phyloP scores from a whole-genome alignment of 2,329 filamentous ascomycete genomes.

The Colletotrichum musicola region DNA sequence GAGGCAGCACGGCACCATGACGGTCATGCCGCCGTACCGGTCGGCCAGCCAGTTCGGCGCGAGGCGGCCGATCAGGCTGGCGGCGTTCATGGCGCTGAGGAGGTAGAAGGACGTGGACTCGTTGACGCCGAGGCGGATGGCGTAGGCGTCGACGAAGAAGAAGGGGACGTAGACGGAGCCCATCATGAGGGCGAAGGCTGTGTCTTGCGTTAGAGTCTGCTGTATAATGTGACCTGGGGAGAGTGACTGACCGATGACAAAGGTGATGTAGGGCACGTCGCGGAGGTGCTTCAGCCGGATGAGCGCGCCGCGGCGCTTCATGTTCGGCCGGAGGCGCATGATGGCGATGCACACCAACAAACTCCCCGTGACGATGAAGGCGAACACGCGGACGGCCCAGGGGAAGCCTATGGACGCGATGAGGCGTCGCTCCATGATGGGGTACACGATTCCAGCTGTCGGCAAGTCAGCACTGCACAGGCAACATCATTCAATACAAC shows the following conservation, averaged over 20 bases:
- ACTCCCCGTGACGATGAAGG: conserved; percentile 29
- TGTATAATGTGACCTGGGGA: too few relatives aligned
- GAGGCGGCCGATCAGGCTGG: conserved; percentile 38
- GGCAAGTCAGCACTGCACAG: not conserved
- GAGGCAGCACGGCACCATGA: conserved; percentile 34
- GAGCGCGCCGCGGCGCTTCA: conserved; percentile 28
- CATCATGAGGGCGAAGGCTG: conserved; percentile 34
- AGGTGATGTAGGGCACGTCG: conserved; percentile 21
- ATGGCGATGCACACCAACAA: conserved; percentile 30
- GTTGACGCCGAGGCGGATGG: conserved; percentile 31
- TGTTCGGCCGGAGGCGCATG: conserved; percentile 29
- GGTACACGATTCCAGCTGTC: conserved; percentile 29
- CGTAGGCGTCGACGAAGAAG: conserved; percentile 33
- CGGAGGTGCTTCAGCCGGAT: conserved; percentile 27
- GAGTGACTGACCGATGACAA: conserved; percentile 21
- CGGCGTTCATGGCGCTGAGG: conserved; percentile 40
- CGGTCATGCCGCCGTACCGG: conserved; percentile 34
- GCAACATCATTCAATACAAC: not conserved
- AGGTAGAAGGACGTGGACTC: conserved; percentile 31
- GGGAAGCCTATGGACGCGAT: conserved; percentile 28
- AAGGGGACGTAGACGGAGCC: conserved; percentile 35
- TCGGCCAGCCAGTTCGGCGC: conserved; percentile 39
- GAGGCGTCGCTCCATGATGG: conserved; percentile 25
- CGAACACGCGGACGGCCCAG: conserved; percentile 33
- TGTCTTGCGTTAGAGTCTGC: too few relatives aligned